Base-by-base conservation (phyloP, 2,329 filamentous ascomycete species). In the Xylariaceae sp. region DNA sequence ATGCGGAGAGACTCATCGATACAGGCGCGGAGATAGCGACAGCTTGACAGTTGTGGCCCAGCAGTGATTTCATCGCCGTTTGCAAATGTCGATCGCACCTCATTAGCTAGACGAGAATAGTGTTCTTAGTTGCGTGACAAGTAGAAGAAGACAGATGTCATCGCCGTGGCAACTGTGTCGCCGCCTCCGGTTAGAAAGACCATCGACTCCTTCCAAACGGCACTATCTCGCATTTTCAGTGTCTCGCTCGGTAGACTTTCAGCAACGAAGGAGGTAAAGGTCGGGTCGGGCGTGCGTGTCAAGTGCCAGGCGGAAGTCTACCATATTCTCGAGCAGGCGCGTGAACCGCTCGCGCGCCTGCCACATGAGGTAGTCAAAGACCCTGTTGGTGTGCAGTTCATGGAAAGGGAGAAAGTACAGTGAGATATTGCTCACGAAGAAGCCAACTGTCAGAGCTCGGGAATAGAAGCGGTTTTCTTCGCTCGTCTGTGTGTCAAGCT, bases 1-100 rank as follows among this genome's bases (percentile, higher is more conserved):
- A 54, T 47, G 9, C 54, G 51, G 16, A 57, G 16, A 12, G 40
- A 18, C 38, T 51, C 49, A 31, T 51, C 49, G 19, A 51, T 51
- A 47, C 44, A 33, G 43, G 36, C 10, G 14, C 14, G 17, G 28
- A 28, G 18, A 45, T 40, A 17, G 42, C 11, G 33, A 42, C 39
- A 42, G 39, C 39, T 16, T 18, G 16, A 10, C 9, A 42, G 39
- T 42, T 42, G 39, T n/a, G 39, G 10, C 9, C 39, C 10, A 18
- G 10, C 17, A 9, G 12, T 42, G 39, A 42, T 17, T 11, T 42
- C 39, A 9, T 10, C 10, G 13, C 39, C 13, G 39, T 42, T 14
- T 14, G 10, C 14, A 36, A 36, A 10, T 36, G 33, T 36, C 10
- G 14, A 36, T 36, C 33, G 33, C 33, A 36, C 33, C 33, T 36